Conservation (phyloP, 2,329 filamentous ascomycete species). For the Pseudonectria buxi region DNA sequence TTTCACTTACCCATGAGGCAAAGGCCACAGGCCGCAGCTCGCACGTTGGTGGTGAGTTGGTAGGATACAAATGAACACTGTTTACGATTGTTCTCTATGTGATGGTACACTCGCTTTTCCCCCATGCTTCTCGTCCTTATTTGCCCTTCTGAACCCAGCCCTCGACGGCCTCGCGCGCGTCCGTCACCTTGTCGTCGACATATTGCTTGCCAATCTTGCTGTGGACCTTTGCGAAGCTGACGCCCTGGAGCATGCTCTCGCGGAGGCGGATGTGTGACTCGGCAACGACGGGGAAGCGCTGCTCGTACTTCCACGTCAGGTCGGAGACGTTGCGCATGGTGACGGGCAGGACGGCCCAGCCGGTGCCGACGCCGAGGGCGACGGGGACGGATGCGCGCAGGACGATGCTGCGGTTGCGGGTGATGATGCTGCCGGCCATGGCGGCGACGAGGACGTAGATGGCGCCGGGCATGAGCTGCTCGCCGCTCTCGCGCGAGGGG, state of each 20-base stretch:
- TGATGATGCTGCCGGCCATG: conserved; percentile 90
- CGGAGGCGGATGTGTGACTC: conserved; percentile 71
- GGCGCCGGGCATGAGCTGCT: conserved; percentile 80
- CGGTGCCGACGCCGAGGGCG: conserved; percentile 73
- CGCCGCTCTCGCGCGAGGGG: conserved; percentile 75
- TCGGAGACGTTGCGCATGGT: conserved; percentile 86
- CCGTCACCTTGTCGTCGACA: conserved; percentile 74
- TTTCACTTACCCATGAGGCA: background rate
- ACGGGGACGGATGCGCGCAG: conserved; percentile 71
- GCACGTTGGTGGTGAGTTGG: conserved; percentile 1
- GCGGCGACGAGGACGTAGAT: conserved; percentile 90
- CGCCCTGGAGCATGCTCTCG: conserved; percentile 61
- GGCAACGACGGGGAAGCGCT: conserved; percentile 75
- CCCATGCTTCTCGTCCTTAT: conserved; percentile 38
- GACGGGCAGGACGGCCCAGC: conserved; percentile 77
- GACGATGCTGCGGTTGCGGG: conserved; percentile 79
- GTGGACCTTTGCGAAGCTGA: conserved; percentile 69
- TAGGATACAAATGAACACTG: conserved; percentile 27
- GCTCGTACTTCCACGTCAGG: conserved; percentile 87
- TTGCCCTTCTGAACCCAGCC: conserved; percentile 88
- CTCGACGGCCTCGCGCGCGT: conserved; percentile 71
- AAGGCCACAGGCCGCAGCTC: background rate
- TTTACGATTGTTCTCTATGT: conserved; percentile 26
- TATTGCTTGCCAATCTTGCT: conserved; percentile 62
- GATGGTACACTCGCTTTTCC: conserved; percentile 29